phyloP scores from a whole-genome alignment of 805 yeast genomes.

The Kuraishia ogatae region DNA sequence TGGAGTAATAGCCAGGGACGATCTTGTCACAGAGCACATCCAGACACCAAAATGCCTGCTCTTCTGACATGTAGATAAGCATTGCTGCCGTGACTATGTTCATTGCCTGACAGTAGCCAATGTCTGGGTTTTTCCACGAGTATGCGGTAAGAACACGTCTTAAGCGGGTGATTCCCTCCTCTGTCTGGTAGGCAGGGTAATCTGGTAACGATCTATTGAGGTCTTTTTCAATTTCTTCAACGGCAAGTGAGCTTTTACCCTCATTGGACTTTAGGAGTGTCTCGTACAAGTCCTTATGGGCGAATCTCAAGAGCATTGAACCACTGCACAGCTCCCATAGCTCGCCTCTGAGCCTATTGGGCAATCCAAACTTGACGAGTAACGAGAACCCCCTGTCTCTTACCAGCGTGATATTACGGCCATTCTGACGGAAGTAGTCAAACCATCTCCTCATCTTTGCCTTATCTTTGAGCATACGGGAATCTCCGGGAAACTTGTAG shows the following conservation, averaged over 20 bases:
- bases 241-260: conserved; percentile 67
- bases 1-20: conserved; percentile 94
- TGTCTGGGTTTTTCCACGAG: conserved; percentile 94
- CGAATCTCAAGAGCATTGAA: conserved; percentile 65
- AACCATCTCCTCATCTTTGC: conserved; percentile 90
- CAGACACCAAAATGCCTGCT: conserved; percentile 94
- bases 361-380: conserved; percentile 83
- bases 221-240: conserved; percentile 96
- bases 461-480: conserved; percentile 67
- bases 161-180: conserved; percentile 77
- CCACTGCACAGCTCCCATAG: conserved; percentile 93
- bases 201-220: conserved; percentile 92
- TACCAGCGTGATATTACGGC: conserved; percentile 72
- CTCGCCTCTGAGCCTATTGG: conserved; percentile 92
- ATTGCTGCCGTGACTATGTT: conserved; percentile 82
- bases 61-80: conserved; percentile 83
- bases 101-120: conserved; percentile 99
- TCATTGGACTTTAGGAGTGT: conserved; percentile 49
- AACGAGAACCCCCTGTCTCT: conserved; percentile 73
- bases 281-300: conserved; percentile 51
- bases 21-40: conserved; percentile 71
- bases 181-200: conserved; percentile 84
- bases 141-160: conserved; percentile 88
- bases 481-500: conserved; percentile 87
- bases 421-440: conserved; percentile 77